phyloP scores from a whole-genome alignment of 1,284 basidiomycete genomes.

The Cutaneotrichosporon sp. region DNA sequence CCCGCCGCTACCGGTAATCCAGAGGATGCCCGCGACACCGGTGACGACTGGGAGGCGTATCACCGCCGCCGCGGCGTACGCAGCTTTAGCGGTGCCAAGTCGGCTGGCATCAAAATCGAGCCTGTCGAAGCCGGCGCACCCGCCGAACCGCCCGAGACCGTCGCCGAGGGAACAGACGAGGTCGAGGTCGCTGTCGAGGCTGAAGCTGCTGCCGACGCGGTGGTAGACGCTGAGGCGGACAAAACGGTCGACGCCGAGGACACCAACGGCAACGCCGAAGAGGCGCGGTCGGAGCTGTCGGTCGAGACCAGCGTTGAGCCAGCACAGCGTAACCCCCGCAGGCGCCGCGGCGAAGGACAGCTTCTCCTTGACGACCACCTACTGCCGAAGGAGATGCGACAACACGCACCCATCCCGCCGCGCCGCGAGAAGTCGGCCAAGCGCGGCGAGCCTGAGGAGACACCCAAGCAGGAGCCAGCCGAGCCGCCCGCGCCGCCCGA shows the following conservation, averaged over 20 bases:
- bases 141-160: conserved; percentile 13
- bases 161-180: too few relatives aligned
- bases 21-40: background rate
- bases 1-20: background rate
- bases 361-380: conserved; percentile 41
- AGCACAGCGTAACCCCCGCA: conserved; percentile 12
- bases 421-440: conserved; percentile 13
- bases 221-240: conserved; percentile 2
- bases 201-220: conserved; percentile 15
- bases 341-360: conserved; percentile 39
- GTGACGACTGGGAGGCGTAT: conserved; percentile 33
- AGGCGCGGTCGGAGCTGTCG: conserved; percentile 1
- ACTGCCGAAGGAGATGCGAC: conserved; percentile 33
- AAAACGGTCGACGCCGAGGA: conserved; percentile 7
- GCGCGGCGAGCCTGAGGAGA: conserved; percentile 7
- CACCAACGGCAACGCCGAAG: background rate
- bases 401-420: conserved; percentile 14
- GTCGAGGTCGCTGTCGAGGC: conserved; percentile 15
- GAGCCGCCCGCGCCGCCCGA: conserved; percentile 12
- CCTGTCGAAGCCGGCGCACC: conserved; percentile 37
- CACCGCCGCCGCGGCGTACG: conserved; percentile 27
- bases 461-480: conserved; percentile 4
- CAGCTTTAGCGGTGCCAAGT: conserved; percentile 21
- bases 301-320: conserved; percentile 14
- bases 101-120: conserved; percentile 23